Evolutionary conservation across 2,329 filamentous ascomycete species (phyloP).

Genomic region (Acrodontium crateriforme): DNA sequence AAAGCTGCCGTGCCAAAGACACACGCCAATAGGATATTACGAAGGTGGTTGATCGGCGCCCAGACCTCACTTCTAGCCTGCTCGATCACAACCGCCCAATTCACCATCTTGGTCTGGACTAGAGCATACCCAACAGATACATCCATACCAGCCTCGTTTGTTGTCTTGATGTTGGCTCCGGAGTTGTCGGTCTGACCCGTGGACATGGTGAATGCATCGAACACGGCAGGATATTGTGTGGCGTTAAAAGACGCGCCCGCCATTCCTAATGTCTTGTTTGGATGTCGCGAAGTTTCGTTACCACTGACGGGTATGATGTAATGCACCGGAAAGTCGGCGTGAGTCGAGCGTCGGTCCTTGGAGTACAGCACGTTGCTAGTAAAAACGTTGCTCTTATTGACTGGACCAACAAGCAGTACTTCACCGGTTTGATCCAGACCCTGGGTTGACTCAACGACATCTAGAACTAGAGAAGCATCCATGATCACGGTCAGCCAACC

Average conservation of each 20-base stretch:
- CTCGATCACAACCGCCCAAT: conserved; percentile 76
- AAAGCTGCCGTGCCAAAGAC: conserved; percentile 68
- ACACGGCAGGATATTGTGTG: conserved; percentile 47
- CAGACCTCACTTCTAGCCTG: conserved; percentile 62
- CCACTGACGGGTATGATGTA: conserved; percentile 18
- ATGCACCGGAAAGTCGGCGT: conserved; percentile 12
- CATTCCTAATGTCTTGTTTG: conserved; percentile 19
- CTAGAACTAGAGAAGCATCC: conserved; percentile 49
- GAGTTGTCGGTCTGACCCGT: conserved; percentile 43
- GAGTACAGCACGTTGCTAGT: conserved; percentile 17
- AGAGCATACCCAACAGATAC: conserved; percentile 75
- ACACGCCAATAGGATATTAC: conserved; percentile 67
- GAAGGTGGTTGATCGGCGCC: conserved; percentile 58
- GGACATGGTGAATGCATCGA: conserved; percentile 43
- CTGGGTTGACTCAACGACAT: conserved; percentile 49
- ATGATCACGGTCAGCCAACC: conserved; percentile 77
- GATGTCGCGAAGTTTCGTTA: conserved; percentile 15
- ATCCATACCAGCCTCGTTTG: conserved; percentile 53
- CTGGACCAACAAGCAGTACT: conserved; percentile 57
- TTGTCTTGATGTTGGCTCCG: conserved; percentile 45
- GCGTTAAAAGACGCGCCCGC: conserved; percentile 45
- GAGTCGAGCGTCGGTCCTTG: conserved; percentile 10
- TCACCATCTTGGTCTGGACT: conserved; percentile 51
- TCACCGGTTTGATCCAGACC: conserved; percentile 58
- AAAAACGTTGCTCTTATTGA: conserved; percentile 46